Conservation (phyloP, 768 basidiomycete species). For the Strobilomyces echinocephalus region DNA sequence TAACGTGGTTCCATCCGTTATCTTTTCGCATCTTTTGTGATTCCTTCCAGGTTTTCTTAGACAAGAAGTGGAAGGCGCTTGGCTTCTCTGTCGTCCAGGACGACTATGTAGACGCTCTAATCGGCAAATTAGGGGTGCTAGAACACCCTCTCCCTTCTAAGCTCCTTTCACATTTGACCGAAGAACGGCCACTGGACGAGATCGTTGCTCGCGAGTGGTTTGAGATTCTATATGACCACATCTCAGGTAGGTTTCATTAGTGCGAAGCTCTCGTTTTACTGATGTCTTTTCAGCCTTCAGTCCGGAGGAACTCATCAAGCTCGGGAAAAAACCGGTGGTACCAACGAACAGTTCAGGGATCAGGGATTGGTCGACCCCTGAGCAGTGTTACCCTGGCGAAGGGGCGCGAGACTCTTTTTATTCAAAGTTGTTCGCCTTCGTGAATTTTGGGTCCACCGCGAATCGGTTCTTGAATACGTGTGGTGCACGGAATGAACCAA, state of each 20-base stretch:
- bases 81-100: slow-evolving; percentile 1
- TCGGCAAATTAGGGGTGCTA: background rate
- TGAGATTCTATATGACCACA: background rate
- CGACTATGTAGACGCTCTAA: background rate
- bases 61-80: background rate
- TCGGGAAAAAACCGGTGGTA: background rate
- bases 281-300: background rate
- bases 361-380: background rate
- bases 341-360: background rate
- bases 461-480: background rate
- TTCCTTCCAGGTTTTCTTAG: background rate
- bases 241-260: background rate
- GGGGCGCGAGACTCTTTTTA: background rate
- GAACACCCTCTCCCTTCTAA: background rate
- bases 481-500: background rate
- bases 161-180: background rate
- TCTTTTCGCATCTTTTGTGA: background rate
- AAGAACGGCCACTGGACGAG: background rate
- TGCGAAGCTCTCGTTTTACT: background rate
- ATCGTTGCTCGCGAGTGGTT: background rate
- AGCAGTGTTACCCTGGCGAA: background rate
- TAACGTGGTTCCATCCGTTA: background rate
- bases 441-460: background rate
- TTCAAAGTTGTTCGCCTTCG: slow-evolving; percentile 2
- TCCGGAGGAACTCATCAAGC: background rate